Conservation (phyloP, 2,329 filamentous ascomycete species). For the Penicillium sp. region DNA sequence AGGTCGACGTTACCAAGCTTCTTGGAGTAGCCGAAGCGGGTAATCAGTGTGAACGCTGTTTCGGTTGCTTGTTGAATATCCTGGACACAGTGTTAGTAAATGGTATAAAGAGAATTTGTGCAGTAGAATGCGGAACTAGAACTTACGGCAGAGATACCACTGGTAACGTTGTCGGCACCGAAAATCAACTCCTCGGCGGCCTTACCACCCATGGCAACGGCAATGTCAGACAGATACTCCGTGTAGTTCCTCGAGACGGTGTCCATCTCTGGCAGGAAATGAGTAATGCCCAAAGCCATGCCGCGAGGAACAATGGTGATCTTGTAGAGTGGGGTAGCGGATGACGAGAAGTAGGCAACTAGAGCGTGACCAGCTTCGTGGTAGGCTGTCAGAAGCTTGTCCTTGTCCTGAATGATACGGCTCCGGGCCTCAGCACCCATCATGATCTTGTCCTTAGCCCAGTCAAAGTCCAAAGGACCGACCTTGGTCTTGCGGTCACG, state of each 20-base stretch:
- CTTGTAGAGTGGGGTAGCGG: conserved; percentile 83
- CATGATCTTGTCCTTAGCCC: conserved; percentile 97
- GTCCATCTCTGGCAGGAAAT: conserved; percentile 85
- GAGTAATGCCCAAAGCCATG: conserved; percentile 80
- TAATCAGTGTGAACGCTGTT: conserved; percentile 84
- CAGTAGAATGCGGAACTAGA: not conserved
- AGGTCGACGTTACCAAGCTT: conserved; percentile 89
- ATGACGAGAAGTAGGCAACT: conserved; percentile 78
- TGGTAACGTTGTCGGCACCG: conserved; percentile 86
- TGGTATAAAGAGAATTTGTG: not conserved
- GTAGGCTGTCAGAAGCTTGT: conserved; percentile 94
- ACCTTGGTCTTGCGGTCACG: conserved; percentile 77
- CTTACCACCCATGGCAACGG: conserved; percentile 80
- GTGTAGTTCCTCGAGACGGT: conserved; percentile 85
- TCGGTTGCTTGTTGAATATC: conserved; percentile 82
- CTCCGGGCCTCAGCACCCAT: conserved; percentile 93
- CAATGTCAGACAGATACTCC: conserved; percentile 78
- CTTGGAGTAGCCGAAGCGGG: conserved; percentile 83
- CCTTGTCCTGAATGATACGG: conserved; percentile 86
- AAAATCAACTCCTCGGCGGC: conserved; percentile 89
- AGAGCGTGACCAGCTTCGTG: conserved; percentile 95
- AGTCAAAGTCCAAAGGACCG: conserved; percentile 80
- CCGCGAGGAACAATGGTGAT: conserved; percentile 95
- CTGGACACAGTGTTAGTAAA: conserved; percentile 43
- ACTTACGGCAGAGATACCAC: conserved; percentile 76